Evolutionary conservation across 2,329 filamentous ascomycete species (phyloP).

Genomic region (Hypoxylon sp.): DNA sequence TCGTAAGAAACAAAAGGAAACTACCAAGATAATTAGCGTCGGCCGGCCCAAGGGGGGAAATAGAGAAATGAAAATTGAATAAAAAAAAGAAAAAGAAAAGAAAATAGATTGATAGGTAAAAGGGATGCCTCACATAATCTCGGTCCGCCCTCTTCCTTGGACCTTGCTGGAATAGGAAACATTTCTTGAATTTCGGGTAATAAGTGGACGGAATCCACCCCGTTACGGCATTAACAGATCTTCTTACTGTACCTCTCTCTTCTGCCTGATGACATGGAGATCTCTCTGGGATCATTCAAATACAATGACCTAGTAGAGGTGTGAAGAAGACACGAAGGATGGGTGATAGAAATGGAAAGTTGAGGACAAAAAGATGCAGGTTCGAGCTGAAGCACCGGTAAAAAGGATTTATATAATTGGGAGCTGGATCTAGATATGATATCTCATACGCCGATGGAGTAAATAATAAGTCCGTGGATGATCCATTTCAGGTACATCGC

Average conservation of each 20-base stretch:
- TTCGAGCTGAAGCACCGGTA: slow-evolving; percentile 8
- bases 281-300: neutral
- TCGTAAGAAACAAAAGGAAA: neutral
- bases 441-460: slow-evolving; percentile 16
- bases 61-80: slow-evolving; percentile 15
- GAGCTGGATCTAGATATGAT: slow-evolving; percentile 12
- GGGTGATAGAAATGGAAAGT: slow-evolving; percentile 1
- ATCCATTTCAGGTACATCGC: slow-evolving; percentile 9
- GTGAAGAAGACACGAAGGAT: neutral
- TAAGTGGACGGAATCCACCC: slow-evolving; percentile 32
- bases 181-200: slow-evolving; percentile 38
- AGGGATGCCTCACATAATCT: slow-evolving; percentile 16
- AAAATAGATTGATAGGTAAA: slow-evolving; percentile 2
- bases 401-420: slow-evolving; percentile 18
- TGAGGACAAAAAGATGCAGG: neutral
- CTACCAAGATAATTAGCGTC: neutral
- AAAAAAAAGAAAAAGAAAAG: slow-evolving; percentile 11
- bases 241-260: slow-evolving; percentile 18
- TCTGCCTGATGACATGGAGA: neutral
- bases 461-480: slow-evolving; percentile 26
- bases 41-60: slow-evolving; percentile 27
- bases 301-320: neutral
- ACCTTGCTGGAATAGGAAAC: slow-evolving; percentile 29
- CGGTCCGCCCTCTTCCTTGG: slow-evolving; percentile 11
- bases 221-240: slow-evolving; percentile 11